Evolutionary conservation across 2,329 filamentous ascomycete species (phyloP), one percentile per base, ranked within the genome.

Genomic region (Ascocoryne sarcoides): DNA sequence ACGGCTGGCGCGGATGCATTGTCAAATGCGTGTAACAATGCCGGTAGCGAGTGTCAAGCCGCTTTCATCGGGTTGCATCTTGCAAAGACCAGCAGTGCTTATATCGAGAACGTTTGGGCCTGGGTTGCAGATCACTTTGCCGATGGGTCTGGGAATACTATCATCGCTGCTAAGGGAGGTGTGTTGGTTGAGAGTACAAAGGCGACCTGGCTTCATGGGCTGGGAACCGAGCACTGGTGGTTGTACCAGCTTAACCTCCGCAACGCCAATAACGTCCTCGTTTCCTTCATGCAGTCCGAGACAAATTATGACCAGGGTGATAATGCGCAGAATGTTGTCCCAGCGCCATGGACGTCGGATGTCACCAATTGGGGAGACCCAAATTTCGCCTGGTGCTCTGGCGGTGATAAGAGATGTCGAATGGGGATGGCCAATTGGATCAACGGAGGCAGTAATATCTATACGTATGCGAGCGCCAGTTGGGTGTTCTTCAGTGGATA

Each of bases 31-130:
- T 26, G 30, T n/a, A 20, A 63, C 66, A 2, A 52, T 61, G 53
- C 30, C 56, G 57, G 62, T 1, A 52, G 46, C 10, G 42, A 59
- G 33, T 73, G 71, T 56, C 68, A 65, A 53, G 69, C 65, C 0
- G 67, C 69, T 1, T 70, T 64, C 42, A 54, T 66, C 3, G 55
- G 71, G 38, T 55, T 78, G 21, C 71, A 78, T 49, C 58, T 76
- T 8, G 66, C 65, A 0, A 43, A 56, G 5, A 59, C 59, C 0
- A 65, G 65, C 0, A 67, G 67, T 1, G 65, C 65, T 5, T 75
- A 75, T 48, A 62, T 75, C 34, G 72, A 77, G 51, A 73, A 71
- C 45, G 62, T 65, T 44, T 74, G 69, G 71, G 65, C 65, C 15
- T 67, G 62, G 64, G 59, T 32, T 8, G 44, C 39, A 19, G 48